Evolutionary conservation across 1,284 basidiomycete genomes (phyloP).

Genomic region (Puccinia brachypodii): DNA sequence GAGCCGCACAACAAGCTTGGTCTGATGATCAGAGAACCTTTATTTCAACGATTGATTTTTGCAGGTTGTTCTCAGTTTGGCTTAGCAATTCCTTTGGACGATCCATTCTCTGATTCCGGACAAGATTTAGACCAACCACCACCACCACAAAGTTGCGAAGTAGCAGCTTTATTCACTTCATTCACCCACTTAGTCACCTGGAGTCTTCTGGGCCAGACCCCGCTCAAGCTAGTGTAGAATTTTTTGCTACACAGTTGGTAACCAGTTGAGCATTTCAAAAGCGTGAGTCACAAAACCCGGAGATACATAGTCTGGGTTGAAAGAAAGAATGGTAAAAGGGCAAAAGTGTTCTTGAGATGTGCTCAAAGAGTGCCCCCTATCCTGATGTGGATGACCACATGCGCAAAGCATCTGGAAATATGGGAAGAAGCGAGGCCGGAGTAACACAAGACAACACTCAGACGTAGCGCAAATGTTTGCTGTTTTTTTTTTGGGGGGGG

Average conservation of each 20-base stretch:
- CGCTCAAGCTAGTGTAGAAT: conserved; percentile 30
- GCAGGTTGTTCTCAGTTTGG: conserved; percentile 28
- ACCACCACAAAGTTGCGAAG: not conserved
- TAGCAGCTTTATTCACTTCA: conserved; percentile 29
- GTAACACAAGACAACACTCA: no score
- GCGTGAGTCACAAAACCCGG: conserved; percentile 16
- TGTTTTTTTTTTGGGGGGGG: no score
- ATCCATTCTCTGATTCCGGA: not conserved
- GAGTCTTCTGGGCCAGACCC: conserved; percentile 34
- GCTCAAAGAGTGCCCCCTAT: no score
- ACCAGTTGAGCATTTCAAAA: conserved; percentile 24
- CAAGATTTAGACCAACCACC: not conserved
- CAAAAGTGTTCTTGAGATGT: no score
- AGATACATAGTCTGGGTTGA: no score
- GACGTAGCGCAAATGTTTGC: no score
- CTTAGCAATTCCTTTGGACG: conserved; percentile 34
- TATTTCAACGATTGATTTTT: conserved; percentile 24
- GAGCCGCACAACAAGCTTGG: conserved; percentile 22
- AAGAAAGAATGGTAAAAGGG: no score
- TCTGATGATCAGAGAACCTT: conserved; percentile 24
- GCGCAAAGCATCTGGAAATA: no score
- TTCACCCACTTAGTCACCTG: conserved; percentile 29
- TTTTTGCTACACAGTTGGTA: conserved; percentile 23
- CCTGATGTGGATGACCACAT: no score
- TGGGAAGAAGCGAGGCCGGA: no score